Percentiles rank a stretch among this genome's conserved stretches.
phyloP scores from a whole-genome alignment of 495 filamentous ascomycete species.

The Tuber umbilicatum region DNA sequence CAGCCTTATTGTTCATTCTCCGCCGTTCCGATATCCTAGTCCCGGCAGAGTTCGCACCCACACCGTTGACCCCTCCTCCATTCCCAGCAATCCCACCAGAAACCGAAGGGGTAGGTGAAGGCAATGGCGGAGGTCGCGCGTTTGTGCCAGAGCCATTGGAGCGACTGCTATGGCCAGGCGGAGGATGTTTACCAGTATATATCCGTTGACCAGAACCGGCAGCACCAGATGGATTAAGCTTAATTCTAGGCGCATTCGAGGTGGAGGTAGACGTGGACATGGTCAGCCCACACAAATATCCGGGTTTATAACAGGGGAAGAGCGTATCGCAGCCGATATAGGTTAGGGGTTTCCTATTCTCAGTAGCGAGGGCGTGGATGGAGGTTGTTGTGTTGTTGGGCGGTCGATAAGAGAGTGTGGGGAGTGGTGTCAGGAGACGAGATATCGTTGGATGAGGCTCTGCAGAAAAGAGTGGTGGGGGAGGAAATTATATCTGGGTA shows the following conservation, averaged over 20 bases:
- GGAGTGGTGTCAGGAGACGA: slow-evolving; percentile 47
- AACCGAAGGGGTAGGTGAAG: slow-evolving; percentile 28
- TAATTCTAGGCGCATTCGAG: slow-evolving; percentile 30
- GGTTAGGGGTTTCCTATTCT: slow-evolving; percentile 7
- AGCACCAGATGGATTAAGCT: slow-evolving; percentile 17
- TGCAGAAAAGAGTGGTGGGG: slow-evolving; percentile 68
- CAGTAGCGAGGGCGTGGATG: slow-evolving; percentile 45
- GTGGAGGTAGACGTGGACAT: slow-evolving; percentile 37
- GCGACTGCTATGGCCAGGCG: slow-evolving; percentile 27
- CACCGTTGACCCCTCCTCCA: slow-evolving; percentile 20
- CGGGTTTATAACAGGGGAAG: not conserved
- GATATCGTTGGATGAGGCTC: slow-evolving; percentile 78
- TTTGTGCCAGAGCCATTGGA: slow-evolving; percentile 34
- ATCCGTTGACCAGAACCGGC: slow-evolving; percentile 26
- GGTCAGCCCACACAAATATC: slow-evolving; percentile 17
- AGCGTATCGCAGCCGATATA: not conserved
- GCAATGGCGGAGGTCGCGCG: slow-evolving; percentile 32
- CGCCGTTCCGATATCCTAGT: slow-evolving; percentile 32
- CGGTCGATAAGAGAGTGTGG: slow-evolving; percentile 89
- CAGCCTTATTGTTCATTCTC: slow-evolving; percentile 28
- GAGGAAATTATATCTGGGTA: slow-evolving; percentile 56
- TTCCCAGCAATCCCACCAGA: slow-evolving; percentile 18
- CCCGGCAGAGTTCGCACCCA: slow-evolving; percentile 29
- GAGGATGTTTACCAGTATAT: slow-evolving; percentile 31
- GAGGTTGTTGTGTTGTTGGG: slow-evolving; percentile 74